Conservation (phyloP, 2,329 filamentous ascomycete genomes). For the Scedosporium minutisporum region DNA sequence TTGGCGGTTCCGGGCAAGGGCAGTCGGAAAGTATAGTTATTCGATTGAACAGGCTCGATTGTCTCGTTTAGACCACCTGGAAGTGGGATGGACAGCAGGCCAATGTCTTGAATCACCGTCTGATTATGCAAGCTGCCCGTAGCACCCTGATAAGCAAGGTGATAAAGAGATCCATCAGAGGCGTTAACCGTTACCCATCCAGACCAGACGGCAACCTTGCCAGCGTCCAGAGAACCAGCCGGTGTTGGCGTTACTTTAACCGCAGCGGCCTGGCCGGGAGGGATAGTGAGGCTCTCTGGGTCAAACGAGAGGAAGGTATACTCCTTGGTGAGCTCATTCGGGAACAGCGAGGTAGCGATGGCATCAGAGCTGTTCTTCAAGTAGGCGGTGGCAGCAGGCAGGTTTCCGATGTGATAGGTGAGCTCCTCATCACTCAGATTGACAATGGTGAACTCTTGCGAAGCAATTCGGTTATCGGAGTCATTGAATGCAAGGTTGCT, state of each 20-base stretch:
- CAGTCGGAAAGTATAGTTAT: slow-evolving; percentile 23
- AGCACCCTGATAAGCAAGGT: slow-evolving; percentile 30
- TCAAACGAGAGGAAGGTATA: slow-evolving; percentile 34
- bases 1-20: slow-evolving; percentile 28
- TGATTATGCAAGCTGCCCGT: slow-evolving; percentile 21
- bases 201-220: slow-evolving; percentile 29
- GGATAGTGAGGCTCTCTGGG: slow-evolving; percentile 30
- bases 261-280: slow-evolving; percentile 13
- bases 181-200: slow-evolving; percentile 31
- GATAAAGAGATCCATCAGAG: slow-evolving; percentile 24
- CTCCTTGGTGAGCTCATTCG: slow-evolving; percentile 30
- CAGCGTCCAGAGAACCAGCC: slow-evolving; percentile 17
- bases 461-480: slow-evolving; percentile 42
- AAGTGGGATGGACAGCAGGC: not conserved
- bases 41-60: not conserved
- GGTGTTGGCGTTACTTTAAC: slow-evolving; percentile 21
- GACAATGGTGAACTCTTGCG: slow-evolving; percentile 42
- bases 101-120: slow-evolving; percentile 20
- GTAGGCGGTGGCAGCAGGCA: slow-evolving; percentile 43
- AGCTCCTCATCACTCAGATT: slow-evolving; percentile 40
- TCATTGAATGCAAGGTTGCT: slow-evolving; percentile 57
- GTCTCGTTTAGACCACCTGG: not conserved
- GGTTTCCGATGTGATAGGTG: slow-evolving; percentile 42
- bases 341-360: slow-evolving; percentile 31
- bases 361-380: slow-evolving; percentile 29